phyloP scores from a whole-genome alignment of 495 filamentous ascomycete genomes.

The Penicillium ucsense region DNA sequence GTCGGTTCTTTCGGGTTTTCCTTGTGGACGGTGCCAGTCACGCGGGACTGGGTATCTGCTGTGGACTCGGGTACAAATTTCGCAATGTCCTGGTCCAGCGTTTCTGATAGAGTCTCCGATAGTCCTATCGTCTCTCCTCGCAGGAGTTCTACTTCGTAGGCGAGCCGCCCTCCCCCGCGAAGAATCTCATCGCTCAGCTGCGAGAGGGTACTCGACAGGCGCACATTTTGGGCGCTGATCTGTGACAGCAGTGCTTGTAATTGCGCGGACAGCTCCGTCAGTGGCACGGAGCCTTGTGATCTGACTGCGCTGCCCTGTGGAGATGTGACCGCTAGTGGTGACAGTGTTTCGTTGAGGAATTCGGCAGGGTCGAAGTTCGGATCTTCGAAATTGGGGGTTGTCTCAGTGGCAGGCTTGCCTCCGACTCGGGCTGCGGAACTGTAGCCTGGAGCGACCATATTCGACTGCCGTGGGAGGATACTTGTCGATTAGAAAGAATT shows the following conservation, averaged over 20 bases:
- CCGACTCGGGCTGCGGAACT: constrained; percentile 9
- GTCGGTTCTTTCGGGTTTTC: constrained; percentile 1
- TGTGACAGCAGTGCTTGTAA: constrained; percentile 78
- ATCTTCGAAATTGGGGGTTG: constrained; percentile 54
- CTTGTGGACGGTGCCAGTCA: constrained; percentile 2
- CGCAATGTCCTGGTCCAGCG: constrained; percentile 55
- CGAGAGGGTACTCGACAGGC: constrained; percentile 73
- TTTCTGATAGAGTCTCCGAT: constrained; percentile 65
- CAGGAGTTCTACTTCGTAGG: constrained; percentile 91
- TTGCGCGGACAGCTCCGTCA: constrained; percentile 69
- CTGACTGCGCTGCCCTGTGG: constrained; percentile 32
- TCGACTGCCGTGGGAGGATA: not conserved
- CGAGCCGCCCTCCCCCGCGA: constrained; percentile 70
- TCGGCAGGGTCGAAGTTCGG: constrained; percentile 69
- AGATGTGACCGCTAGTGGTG: constrained; percentile 39
- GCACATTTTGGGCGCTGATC: constrained; percentile 76
- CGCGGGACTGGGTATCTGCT: not conserved
- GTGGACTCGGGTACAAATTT: constrained; percentile 55
- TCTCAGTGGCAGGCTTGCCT: constrained; percentile 22
- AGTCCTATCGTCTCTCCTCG: constrained; percentile 74
- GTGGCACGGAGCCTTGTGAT: constrained; percentile 44
- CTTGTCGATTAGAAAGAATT: not conserved
- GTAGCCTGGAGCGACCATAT: constrained; percentile 13
- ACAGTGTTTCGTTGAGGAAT: constrained; percentile 71
- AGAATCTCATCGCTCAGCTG: constrained; percentile 92